phyloP scores from a whole-genome alignment of 2,329 filamentous ascomycete species.

The Exophiala oligosperma region DNA sequence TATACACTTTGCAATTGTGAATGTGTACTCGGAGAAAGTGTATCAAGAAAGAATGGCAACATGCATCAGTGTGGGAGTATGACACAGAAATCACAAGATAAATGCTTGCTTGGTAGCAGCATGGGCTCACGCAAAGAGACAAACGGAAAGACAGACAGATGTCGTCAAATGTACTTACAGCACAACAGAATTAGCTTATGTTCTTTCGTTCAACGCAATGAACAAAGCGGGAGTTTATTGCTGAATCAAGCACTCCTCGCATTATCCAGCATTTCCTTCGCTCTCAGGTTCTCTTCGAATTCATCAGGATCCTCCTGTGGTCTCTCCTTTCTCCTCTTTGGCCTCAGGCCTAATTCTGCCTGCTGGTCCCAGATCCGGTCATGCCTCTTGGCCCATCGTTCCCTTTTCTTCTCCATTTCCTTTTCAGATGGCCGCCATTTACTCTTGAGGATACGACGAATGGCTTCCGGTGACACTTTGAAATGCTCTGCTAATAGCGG shows the following conservation, averaged over 20 bases:
- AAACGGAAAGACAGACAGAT: background rate
- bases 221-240: conserved; percentile 8
- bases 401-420: conserved; percentile 40
- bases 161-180: conserved; percentile 1
- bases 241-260: conserved; percentile 21
- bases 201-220: background rate
- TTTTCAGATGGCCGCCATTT: conserved; percentile 46
- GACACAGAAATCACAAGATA: background rate
- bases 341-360: conserved; percentile 54
- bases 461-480: conserved; percentile 80
- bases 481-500: conserved; percentile 73
- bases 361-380: conserved; percentile 48
- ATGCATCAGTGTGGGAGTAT: background rate
- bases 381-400: conserved; percentile 47
- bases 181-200: background rate
- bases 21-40: background rate
- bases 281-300: conserved; percentile 27
- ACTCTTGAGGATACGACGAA: conserved; percentile 76
- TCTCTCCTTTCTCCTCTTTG: conserved; percentile 48
- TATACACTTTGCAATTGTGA: background rate
- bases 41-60: background rate
- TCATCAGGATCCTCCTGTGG: conserved; percentile 23
- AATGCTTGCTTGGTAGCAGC: background rate
- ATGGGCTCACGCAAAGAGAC: background rate
- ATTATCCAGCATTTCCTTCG: conserved; percentile 24